A percentile compares a stretch with the other conserved stretches of the same genome.
Conservation (phyloP, 257 asterid genomes). For the Hygrophila difformis region DNA sequence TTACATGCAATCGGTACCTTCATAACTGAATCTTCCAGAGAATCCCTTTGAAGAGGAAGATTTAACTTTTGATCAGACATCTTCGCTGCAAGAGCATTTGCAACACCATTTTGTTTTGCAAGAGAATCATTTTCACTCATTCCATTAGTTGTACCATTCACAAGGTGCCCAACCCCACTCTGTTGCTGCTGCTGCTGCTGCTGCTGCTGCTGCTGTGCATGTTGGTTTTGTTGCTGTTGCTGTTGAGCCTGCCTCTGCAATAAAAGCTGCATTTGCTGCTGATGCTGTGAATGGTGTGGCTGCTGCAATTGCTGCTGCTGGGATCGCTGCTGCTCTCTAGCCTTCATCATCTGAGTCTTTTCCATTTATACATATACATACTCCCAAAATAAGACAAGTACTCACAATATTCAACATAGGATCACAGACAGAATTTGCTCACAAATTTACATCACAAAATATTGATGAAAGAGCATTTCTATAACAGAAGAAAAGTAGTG, state of each 20-base stretch:
- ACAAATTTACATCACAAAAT: no score
- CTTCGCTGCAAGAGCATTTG: conserved; percentile 73
- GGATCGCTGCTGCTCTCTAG: conserved; percentile 90
- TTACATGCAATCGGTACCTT: conserved; percentile 38
- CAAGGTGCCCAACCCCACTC: conserved; percentile 69
- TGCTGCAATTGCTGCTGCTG: conserved; percentile 48
- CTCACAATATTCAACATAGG: no score
- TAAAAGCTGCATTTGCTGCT: conserved; percentile 62
- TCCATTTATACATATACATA: no score
- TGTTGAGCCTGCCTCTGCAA: conserved; percentile 80
- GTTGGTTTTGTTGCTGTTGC: conserved; percentile 43
- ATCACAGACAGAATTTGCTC: no score
- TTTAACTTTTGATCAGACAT: conserved; percentile 89
- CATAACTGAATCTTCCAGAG: conserved; percentile 74
- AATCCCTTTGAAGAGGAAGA: conserved; percentile 71
- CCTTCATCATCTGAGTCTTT: conserved; percentile 41
- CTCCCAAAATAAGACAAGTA: no score
- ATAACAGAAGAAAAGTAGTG: background rate
- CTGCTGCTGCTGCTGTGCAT: conserved; percentile 48
- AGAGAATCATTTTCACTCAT: conserved; percentile 71
- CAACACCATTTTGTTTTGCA: conserved; percentile 74
- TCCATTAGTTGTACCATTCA: conserved; percentile 78
- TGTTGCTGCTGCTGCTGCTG: conserved; percentile 60
- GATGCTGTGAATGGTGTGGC: conserved; percentile 42
- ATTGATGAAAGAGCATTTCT: background rate